phyloP scores from a whole-genome alignment of 2,329 filamentous ascomycete genomes.

The Aspergillus phoenicis region DNA sequence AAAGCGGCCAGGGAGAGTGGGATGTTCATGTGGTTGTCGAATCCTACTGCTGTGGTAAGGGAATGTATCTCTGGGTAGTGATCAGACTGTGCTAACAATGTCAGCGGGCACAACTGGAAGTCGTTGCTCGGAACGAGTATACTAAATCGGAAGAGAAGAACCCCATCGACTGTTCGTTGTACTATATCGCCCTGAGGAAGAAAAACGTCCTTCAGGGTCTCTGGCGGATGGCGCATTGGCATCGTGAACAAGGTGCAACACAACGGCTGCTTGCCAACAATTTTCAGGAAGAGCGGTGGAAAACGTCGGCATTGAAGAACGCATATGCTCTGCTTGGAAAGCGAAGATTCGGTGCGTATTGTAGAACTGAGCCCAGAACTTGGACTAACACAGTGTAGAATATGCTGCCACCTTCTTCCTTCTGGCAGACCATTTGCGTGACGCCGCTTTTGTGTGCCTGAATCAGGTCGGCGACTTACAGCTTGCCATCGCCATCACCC shows the following conservation, averaged over 20 bases:
- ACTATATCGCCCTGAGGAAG: conserved; percentile 87
- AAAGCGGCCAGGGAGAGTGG: conserved; percentile 81
- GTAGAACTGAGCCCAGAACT: neutral
- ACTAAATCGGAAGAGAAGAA: conserved; percentile 84
- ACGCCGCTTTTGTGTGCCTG: conserved; percentile 82
- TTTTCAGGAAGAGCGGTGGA: conserved; percentile 84
- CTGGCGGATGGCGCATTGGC: conserved; percentile 92
- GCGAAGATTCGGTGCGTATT: conserved; percentile 71
- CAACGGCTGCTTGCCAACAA: conserved; percentile 83
- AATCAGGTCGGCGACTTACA: conserved; percentile 88
- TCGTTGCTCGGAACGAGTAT: conserved; percentile 91
- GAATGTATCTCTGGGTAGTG: conserved; percentile 11
- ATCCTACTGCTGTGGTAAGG: conserved; percentile 72
- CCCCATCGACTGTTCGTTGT: conserved; percentile 86
- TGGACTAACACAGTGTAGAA: conserved; percentile 54
- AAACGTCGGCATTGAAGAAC: conserved; percentile 88
- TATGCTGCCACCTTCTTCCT: conserved; percentile 97
- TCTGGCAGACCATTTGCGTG: conserved; percentile 78
- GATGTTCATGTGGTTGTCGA: conserved; percentile 92
- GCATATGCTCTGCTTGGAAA: conserved; percentile 93
- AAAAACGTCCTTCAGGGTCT: conserved; percentile 87
- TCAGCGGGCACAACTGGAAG: conserved; percentile 77
- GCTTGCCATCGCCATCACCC: conserved; percentile 81
- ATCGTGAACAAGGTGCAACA: conserved; percentile 81
- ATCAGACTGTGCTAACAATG: conserved; percentile 15